These are phyloP conservation scores for Lecanicillium sp. DNA, from an alignment of 2,329 filamentous ascomycete genomes.

Conservation along the genomic window DNA sequence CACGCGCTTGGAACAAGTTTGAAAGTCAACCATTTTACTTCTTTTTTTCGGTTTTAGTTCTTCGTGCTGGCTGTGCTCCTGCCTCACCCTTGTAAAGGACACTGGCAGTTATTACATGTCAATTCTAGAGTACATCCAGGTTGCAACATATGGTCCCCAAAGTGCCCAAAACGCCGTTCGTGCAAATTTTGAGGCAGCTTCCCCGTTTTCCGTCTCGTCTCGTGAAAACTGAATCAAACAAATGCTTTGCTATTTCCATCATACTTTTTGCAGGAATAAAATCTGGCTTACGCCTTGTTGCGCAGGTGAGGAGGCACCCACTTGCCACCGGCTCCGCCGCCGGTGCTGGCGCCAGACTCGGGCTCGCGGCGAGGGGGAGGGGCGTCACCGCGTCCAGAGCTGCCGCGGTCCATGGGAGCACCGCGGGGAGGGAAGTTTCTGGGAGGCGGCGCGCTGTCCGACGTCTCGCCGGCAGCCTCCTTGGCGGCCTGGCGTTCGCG, in stretches of 20 bases:
- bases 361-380: constrained; percentile 23
- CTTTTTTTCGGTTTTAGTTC: constrained; percentile 7
- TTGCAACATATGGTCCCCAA: constrained; percentile 4
- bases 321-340: constrained; percentile 51
- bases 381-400: constrained; percentile 31
- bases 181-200: constrained; percentile 10
- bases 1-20: no score
- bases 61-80: constrained; percentile 9
- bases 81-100: background rate
- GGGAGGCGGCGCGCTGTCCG: constrained; percentile 41
- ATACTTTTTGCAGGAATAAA: constrained; percentile 3
- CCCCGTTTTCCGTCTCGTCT: background rate
- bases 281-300: constrained; percentile 23
- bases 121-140: constrained; percentile 14
- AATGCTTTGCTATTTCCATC: constrained; percentile 13
- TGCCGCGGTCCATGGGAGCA: constrained; percentile 36
- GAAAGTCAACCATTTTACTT: constrained; percentile 10
- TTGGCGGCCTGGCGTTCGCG: constrained; percentile 62
- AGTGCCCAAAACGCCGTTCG: constrained; percentile 12
- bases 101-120: constrained; percentile 8
- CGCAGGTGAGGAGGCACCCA: constrained; percentile 49
- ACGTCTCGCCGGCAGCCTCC: constrained; percentile 27
- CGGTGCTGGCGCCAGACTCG: constrained; percentile 43
- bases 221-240: constrained; percentile 6
- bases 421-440: constrained; percentile 29